Conservation (phyloP, 1,284 basidiomycete genomes). For the Schizophyllum commune region DNA sequence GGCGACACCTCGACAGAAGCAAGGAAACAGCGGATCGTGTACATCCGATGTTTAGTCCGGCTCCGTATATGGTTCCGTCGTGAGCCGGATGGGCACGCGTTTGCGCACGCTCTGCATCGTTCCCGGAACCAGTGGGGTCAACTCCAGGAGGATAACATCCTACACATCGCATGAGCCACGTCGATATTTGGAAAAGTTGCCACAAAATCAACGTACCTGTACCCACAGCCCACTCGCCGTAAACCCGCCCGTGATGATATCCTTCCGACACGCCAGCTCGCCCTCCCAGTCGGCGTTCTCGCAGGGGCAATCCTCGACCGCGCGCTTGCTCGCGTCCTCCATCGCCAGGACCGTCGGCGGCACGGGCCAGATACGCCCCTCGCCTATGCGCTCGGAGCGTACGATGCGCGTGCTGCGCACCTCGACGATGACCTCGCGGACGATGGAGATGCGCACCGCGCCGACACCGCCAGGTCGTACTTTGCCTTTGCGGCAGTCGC, state of each 20-base stretch:
- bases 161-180: not conserved
- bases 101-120: not conserved
- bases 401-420: not conserved
- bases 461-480: not conserved
- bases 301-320: not conserved
- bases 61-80: not conserved
- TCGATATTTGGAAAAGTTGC: too few species aligned
- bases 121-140: not conserved
- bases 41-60: not conserved
- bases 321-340: not conserved
- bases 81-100: not conserved
- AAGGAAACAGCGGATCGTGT: too few species aligned
- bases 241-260: constrained; percentile 2
- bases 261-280: not conserved
- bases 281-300: constrained; percentile 9
- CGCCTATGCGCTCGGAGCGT: not conserved
- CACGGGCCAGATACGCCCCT: not conserved
- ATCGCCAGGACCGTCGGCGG: constrained; percentile 1
- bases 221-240: constrained; percentile 5
- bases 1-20: too few species aligned
- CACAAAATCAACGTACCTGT: not conserved
- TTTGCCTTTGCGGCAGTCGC: not conserved
- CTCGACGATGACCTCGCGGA: constrained; percentile 5
- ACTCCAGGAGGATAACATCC: constrained; percentile 9
- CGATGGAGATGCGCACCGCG: not conserved